Evolutionary conservation across 2,329 filamentous ascomycete genomes (phyloP).

Genomic region (Aspergillaceae sp.): DNA sequence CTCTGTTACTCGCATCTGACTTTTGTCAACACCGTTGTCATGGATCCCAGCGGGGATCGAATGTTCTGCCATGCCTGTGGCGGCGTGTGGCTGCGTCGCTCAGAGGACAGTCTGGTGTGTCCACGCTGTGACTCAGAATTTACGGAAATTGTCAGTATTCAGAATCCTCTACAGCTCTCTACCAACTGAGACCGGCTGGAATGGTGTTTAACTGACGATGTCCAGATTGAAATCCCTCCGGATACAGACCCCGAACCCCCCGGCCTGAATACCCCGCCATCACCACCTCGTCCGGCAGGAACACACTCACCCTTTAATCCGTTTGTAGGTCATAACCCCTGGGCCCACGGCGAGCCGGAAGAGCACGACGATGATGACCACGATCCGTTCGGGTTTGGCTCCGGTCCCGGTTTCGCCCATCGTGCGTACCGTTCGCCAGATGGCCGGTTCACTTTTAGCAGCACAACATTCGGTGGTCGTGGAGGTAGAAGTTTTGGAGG

Average conservation of each 20-base stretch:
- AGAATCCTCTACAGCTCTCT: background rate
- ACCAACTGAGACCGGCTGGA: background rate
- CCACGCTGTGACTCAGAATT: constrained; percentile 70
- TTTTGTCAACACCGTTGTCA: constrained; percentile 8
- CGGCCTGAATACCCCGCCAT: constrained; percentile 18
- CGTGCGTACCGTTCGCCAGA: constrained; percentile 39
- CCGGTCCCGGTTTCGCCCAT: constrained; percentile 19
- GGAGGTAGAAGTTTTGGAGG: constrained; percentile 9
- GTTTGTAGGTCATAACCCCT: constrained; percentile 41
- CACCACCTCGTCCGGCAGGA: constrained; percentile 11
- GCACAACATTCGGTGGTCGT: constrained; percentile 21
- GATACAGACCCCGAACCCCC: constrained; percentile 11
- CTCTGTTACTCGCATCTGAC: background rate
- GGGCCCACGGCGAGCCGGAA: constrained; percentile 29
- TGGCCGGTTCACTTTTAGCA: constrained; percentile 36
- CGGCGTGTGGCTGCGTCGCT: constrained; percentile 68
- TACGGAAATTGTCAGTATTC: constrained; percentile 68
- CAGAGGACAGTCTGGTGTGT: constrained; percentile 58
- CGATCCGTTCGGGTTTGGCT: constrained; percentile 1
- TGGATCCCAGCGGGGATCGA: constrained; percentile 48
- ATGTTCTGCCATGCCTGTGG: constrained; percentile 79
- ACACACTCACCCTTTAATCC: constrained; percentile 20
- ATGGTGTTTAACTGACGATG: constrained; percentile 2
- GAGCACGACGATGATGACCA: constrained; percentile 35
- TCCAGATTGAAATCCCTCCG: constrained; percentile 26